phyloP scores from a whole-genome alignment of 805 yeast genomes.

The Saturnispora hagleri region DNA sequence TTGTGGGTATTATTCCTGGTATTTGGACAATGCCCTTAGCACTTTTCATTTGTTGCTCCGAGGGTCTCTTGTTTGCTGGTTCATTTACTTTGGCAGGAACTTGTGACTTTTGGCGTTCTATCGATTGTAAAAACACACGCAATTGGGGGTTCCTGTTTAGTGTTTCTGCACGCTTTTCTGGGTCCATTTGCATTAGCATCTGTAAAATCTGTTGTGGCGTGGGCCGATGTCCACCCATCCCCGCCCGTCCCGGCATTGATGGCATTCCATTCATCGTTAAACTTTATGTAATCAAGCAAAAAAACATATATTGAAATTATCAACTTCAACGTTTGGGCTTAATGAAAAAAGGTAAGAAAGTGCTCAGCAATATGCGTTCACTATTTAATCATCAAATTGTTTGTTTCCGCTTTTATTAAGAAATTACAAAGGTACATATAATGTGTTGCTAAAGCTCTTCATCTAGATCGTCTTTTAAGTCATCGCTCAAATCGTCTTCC shows the following conservation, averaged over 20 bases:
- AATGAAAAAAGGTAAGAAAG: not conserved
- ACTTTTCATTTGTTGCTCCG: not conserved
- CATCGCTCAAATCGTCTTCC: not conserved
- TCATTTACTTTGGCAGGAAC: not conserved
- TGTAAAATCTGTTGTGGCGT: constrained; percentile 25
- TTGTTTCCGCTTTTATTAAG: not conserved
- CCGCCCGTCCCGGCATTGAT: not conserved
- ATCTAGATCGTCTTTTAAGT: not conserved
- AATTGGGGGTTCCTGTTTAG: constrained; percentile 29
- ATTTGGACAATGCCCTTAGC: constrained; percentile 1
- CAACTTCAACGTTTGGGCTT: not conserved
- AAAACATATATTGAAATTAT: not conserved
- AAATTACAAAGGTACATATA: not conserved
- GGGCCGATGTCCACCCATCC: constrained; percentile 12
- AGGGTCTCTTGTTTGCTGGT: not conserved
- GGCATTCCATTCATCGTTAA: constrained; percentile 1
- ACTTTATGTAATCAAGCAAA: not conserved
- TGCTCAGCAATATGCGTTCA: not conserved
- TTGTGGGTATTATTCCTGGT: not conserved
- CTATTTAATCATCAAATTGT: not conserved
- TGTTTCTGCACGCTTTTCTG: constrained; percentile 27
- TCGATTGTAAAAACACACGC: constrained; percentile 25
- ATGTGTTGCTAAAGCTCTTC: not conserved
- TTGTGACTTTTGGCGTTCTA: constrained; percentile 24
- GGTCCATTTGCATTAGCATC: constrained; percentile 28